phyloP scores from a whole-genome alignment of 371 early-diverging fungal genomes.

The Syncephalastrum sp. region DNA sequence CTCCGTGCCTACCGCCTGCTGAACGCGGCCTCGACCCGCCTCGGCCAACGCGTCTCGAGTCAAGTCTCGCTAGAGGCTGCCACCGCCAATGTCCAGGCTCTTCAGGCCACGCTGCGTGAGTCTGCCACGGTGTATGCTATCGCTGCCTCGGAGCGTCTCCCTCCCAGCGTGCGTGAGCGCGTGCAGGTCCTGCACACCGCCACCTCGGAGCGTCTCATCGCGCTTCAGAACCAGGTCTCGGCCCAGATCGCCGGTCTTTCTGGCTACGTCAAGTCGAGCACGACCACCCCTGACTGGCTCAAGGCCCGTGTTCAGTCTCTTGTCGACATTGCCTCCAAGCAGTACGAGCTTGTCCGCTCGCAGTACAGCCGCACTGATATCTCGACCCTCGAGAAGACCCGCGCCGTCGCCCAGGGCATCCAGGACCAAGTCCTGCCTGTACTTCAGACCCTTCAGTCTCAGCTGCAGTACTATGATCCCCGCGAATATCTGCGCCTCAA shows the following conservation, averaged over 20 bases:
- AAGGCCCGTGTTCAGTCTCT: conserved; percentile 41
- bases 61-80: conserved; percentile 35
- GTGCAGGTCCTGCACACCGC: conserved; percentile 22
- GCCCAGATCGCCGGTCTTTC: conserved; percentile 25
- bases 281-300: conserved; percentile 42
- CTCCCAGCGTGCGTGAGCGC: conserved; percentile 22
- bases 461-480: conserved; percentile 19
- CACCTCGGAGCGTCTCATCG: conserved; percentile 15
- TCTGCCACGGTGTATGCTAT: conserved; percentile 27
- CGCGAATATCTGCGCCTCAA: no score
- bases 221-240: conserved; percentile 24
- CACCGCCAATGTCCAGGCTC: conserved; percentile 17
- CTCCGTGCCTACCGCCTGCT: conserved; percentile 37
- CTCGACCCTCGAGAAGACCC: conserved; percentile 48
- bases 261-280: conserved; percentile 39
- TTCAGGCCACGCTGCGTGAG: conserved; percentile 30
- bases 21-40: conserved; percentile 29
- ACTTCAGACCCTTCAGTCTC: conserved; percentile 43
- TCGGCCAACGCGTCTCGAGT: conserved; percentile 26
- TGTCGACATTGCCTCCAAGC: conserved; percentile 40
- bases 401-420: conserved; percentile 41
- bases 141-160: conserved; percentile 31
- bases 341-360: conserved; percentile 34
- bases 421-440: conserved; percentile 54
- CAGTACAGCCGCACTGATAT: conserved; percentile 50